Evolutionary conservation across 2,329 filamentous ascomycete genomes (phyloP).

Genomic region (Colletotrichum cuscutae): DNA sequence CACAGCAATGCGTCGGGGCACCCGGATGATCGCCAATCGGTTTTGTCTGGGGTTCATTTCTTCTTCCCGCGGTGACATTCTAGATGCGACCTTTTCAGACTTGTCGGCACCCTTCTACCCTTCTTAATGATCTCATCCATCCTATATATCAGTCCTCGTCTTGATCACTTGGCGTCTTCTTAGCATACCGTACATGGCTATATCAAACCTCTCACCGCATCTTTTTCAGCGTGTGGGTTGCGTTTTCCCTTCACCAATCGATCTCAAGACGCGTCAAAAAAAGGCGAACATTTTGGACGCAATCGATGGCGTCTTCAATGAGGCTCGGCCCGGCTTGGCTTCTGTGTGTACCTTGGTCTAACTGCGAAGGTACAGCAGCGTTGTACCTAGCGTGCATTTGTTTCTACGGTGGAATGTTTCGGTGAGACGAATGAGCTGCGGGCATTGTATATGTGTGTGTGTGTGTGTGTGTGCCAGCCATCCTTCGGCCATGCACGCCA

Average conservation of each 20-base stretch:
- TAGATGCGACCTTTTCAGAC: background rate
- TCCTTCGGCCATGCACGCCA: background rate
- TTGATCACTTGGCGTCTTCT: background rate
- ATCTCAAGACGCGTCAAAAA: background rate
- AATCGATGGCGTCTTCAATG: conserved; percentile 15
- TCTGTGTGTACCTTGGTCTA: background rate
- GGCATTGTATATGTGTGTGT: background rate
- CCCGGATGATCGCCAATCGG: background rate
- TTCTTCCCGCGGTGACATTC: background rate
- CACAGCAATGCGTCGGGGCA: conserved; percentile 6
- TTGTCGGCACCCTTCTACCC: background rate
- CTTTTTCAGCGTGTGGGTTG: background rate
- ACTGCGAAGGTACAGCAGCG: background rate
- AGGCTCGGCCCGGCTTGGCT: conserved; percentile 32
- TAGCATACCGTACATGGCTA: background rate
- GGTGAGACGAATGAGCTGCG: background rate
- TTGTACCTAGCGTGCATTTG: background rate
- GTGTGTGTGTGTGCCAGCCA: background rate
- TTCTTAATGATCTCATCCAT: background rate
- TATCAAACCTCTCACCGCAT: background rate
- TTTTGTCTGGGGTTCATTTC: background rate
- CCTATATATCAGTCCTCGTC: too few species aligned
- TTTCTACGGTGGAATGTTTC: background rate
- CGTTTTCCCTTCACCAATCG: background rate
- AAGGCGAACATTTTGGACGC: background rate